These are phyloP conservation scores for Ogataea populi-albae DNA, from an alignment of 805 yeast species.

Conservation along the genomic window DNA sequence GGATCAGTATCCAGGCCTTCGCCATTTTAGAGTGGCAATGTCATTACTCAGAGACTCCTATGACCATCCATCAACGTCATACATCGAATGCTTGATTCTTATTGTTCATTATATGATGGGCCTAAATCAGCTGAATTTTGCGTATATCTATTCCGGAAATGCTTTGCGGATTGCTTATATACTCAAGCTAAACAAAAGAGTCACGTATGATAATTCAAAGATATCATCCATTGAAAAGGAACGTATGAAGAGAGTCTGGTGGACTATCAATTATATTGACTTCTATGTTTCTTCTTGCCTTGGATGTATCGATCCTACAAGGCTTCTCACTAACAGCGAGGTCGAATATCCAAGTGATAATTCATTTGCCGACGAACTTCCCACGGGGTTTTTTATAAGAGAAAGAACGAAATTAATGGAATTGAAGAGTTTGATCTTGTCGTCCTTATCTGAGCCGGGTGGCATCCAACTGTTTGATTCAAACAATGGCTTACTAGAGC, in stretches of 20 bases:
- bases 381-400: conserved; percentile 3
- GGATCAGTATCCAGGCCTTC: conserved; percentile 10
- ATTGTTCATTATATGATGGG: conserved; percentile 5
- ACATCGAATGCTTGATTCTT: conserved; percentile 6
- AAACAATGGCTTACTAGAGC: neutral
- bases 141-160: conserved; percentile 7
- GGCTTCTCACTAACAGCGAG: neutral
- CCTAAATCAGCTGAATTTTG: conserved; percentile 6
- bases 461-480: neutral
- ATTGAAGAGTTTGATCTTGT: conserved; percentile 4
- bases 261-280: conserved; percentile 6
- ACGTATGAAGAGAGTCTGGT: conserved; percentile 10
- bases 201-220: neutral
- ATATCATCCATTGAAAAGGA: conserved; percentile 3
- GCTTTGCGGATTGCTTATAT: conserved; percentile 4
- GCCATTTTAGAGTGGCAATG: conserved; percentile 3
- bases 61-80: conserved; percentile 2
- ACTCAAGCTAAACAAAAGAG: neutral
- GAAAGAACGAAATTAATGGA: conserved; percentile 6
- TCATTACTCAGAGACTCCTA: conserved; percentile 4
- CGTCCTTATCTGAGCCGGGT: neutral
- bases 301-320: conserved; percentile 1
- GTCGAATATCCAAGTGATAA: conserved; percentile 3
- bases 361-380: conserved; percentile 2
- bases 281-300: conserved; percentile 6